Evolutionary conservation across 179 eudicot species (phyloP).

Genomic region (Silene noctiflora): DNA sequence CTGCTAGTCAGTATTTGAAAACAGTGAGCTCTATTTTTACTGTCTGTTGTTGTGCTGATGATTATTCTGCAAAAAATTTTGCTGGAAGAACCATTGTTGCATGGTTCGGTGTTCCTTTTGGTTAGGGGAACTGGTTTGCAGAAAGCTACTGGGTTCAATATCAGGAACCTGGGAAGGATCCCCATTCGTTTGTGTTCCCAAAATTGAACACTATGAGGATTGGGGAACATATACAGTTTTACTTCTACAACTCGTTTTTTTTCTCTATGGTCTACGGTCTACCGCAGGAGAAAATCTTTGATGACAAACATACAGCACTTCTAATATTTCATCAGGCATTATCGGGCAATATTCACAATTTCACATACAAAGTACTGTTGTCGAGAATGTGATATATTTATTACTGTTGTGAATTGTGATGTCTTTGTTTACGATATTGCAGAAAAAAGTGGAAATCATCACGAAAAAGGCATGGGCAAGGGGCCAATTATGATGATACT

Average conservation of each 20-base stretch:
- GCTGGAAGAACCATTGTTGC: background rate
- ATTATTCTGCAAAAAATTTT: background rate
- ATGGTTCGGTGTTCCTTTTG: too few species aligned
- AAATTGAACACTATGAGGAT: background rate
- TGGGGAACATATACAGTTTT: background rate
- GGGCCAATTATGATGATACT: constrained; percentile 88
- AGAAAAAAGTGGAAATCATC: constrained; percentile 87
- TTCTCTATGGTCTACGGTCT: constrained; percentile 16
- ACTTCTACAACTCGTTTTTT: background rate
- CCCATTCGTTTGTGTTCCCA: background rate
- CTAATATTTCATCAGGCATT: constrained; percentile 85
- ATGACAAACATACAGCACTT: constrained; percentile 88
- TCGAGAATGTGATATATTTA: background rate
- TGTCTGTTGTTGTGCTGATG: background rate
- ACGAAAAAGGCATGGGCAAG: constrained; percentile 94
- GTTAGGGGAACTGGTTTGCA: background rate
- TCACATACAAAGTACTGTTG: background rate
- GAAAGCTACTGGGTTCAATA: background rate
- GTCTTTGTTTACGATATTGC: constrained; percentile 26
- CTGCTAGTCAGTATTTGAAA: background rate
- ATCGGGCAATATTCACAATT: background rate
- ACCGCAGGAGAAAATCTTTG: constrained; percentile 75
- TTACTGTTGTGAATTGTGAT: background rate
- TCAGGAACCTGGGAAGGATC: too few species aligned
- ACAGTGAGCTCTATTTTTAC: background rate